A percentile compares a stretch with the other conserved stretches of the same genome.
Conservation (phyloP, 2,329 filamentous ascomycete genomes). For the Scytalidium sp. region DNA sequence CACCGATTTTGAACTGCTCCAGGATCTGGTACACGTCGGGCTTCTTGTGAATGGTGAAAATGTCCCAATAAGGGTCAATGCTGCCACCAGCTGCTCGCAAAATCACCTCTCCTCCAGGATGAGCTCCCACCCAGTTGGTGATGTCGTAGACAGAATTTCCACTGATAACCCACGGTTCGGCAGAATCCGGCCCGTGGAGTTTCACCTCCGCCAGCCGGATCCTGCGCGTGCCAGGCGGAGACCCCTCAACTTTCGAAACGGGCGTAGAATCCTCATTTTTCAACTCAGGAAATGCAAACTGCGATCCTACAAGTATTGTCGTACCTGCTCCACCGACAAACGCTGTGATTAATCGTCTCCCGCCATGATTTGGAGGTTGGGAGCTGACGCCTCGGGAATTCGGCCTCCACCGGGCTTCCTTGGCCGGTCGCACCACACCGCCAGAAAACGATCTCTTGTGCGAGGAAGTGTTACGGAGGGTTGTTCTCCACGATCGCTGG, state of each 20-base stretch:
- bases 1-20: constrained; percentile 61
- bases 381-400: not conserved
- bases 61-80: constrained; percentile 68
- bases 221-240: not conserved
- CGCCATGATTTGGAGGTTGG: not conserved
- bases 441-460: not conserved
- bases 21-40: constrained; percentile 63
- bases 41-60: constrained; percentile 66
- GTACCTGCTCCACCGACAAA: not conserved
- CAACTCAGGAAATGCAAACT: not conserved
- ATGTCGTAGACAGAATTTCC: constrained; percentile 68
- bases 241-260: not conserved
- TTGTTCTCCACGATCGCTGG: no score
- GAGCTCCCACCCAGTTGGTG: constrained; percentile 63
- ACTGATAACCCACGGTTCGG: constrained; percentile 61
- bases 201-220: constrained; percentile 46
- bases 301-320: not conserved
- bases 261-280: not conserved
- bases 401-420: not conserved
- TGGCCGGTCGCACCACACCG: not conserved
- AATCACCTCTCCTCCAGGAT: constrained; percentile 68
- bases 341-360: not conserved
- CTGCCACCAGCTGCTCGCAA: constrained; percentile 61
- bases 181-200: constrained; percentile 48
- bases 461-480: not conserved